Percentiles rank a stretch among this genome's conserved stretches.
phyloP scores from a whole-genome alignment of 2,329 filamentous ascomycete genomes.

The Cladobotryum mycophilum region DNA sequence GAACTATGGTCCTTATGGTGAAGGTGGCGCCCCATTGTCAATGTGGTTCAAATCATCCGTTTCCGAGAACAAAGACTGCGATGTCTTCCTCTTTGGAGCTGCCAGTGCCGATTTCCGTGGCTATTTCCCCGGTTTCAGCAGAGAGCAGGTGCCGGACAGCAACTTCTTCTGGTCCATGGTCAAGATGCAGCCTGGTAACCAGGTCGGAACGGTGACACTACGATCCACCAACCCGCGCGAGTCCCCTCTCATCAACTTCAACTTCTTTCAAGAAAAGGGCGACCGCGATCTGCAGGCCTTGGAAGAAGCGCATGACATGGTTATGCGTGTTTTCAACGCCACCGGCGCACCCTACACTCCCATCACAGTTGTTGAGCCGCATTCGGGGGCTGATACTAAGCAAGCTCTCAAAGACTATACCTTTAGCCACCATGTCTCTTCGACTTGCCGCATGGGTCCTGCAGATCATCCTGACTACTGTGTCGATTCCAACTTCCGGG shows the following conservation, averaged over 20 bases:
- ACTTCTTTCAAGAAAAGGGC: too few species aligned
- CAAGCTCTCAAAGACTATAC: not conserved
- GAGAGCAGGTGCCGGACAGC: too few species aligned
- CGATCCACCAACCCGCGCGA: too few species aligned
- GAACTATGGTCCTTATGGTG: slow-evolving; percentile 18
- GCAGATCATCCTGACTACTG: not conserved
- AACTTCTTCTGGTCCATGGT: too few species aligned
- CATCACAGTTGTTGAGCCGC: slow-evolving; percentile 9
- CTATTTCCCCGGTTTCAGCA: slow-evolving; percentile 16
- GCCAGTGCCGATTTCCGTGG: slow-evolving; percentile 22
- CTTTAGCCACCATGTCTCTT: not conserved
- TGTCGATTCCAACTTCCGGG: not conserved
- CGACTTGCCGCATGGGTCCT: not conserved
- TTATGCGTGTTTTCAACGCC: too few species aligned
- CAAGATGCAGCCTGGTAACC: too few species aligned
- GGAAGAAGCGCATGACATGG: too few species aligned
- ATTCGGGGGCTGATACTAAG: not conserved
- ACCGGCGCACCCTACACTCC: too few species aligned
- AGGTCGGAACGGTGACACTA: too few species aligned
- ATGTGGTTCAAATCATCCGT: slow-evolving; percentile 23
- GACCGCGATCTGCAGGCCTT: too few species aligned
- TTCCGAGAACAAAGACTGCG: slow-evolving; percentile 20
- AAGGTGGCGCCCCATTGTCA: slow-evolving; percentile 18
- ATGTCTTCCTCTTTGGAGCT: slow-evolving; percentile 25
- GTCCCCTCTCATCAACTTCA: too few species aligned